These are phyloP conservation scores for Neofusicoccum sp. DNA, from an alignment of 2,329 filamentous ascomycete genomes.

Conservation along the genomic window DNA sequence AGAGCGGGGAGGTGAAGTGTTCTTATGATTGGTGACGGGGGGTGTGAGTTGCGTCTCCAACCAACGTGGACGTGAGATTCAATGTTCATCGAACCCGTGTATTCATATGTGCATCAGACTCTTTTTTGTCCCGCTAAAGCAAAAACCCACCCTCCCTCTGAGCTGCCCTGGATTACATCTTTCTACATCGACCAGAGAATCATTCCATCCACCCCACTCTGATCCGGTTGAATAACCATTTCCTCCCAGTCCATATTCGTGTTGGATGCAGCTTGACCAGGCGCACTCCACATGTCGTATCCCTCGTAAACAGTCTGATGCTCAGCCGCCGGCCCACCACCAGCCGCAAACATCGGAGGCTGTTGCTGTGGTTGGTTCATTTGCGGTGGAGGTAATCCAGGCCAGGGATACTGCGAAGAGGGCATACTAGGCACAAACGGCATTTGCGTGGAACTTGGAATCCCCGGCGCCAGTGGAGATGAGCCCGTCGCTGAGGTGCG, in stretches of 20 bases:
- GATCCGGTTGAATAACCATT: constrained; percentile 6
- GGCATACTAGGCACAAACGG: neutral
- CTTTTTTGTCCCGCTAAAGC: too few relatives aligned
- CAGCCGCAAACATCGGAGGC: neutral
- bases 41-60: too few relatives aligned
- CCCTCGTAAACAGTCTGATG: neutral
- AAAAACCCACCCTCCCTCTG: too few relatives aligned
- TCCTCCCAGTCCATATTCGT: constrained; percentile 13
- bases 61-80: too few relatives aligned
- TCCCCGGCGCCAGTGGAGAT: neutral
- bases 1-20: too few relatives aligned
- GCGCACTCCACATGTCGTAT: neutral
- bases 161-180: neutral
- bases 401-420: neutral
- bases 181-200: constrained; percentile 18
- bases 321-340: neutral
- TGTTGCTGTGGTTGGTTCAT: neutral
- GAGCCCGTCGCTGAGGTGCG: neutral
- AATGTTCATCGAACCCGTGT: too few relatives aligned
- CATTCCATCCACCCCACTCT: constrained; percentile 14
- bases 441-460: neutral
- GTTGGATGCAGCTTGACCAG: neutral
- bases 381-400: neutral
- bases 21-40: too few relatives aligned
- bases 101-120: too few relatives aligned